Percentiles rank a stretch among this genome's conserved stretches.
These are phyloP conservation scores for Camellia lanceoleosa DNA, from an alignment of 148 eudicot species.

Conservation along the genomic window DNA sequence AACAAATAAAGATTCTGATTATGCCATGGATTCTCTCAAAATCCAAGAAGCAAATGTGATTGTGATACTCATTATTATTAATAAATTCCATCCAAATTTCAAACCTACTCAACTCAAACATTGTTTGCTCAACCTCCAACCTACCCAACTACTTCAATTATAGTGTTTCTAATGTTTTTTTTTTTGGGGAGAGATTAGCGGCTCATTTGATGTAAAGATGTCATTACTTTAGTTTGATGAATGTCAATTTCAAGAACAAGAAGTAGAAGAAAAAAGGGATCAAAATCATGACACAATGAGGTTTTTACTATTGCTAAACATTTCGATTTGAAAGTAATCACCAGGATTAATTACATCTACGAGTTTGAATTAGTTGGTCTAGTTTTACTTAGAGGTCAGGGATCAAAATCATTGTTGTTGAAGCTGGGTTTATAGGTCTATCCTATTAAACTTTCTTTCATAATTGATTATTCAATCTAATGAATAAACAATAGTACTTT, in stretches of 20 bases:
- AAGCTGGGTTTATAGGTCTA: no score
- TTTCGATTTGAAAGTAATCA: background rate
- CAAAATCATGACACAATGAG: background rate
- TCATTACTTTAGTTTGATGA: background rate
- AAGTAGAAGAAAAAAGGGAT: background rate
- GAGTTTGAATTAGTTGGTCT: no score
- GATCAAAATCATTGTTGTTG: no score
- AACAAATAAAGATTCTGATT: no score
- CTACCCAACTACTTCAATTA: background rate
- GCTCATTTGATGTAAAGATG: conserved; percentile 4
- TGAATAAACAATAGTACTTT: no score
- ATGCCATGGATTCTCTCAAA: no score
- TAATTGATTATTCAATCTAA: no score
- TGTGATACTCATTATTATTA: no score
- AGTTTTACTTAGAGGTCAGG: no score
- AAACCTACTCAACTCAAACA: background rate
- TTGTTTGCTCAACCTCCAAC: background rate
- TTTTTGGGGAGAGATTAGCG: background rate
- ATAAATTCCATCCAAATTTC: background rate
- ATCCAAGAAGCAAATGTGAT: no score
- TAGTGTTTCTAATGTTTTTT: background rate
- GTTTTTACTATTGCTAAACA: background rate
- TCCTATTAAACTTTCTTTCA: no score
- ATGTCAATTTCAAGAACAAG: background rate
- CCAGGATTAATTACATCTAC: background rate